These are phyloP conservation scores for Exserohilum turcica DNA, from an alignment of 2,329 filamentous ascomycete genomes.

Conservation along the genomic window DNA sequence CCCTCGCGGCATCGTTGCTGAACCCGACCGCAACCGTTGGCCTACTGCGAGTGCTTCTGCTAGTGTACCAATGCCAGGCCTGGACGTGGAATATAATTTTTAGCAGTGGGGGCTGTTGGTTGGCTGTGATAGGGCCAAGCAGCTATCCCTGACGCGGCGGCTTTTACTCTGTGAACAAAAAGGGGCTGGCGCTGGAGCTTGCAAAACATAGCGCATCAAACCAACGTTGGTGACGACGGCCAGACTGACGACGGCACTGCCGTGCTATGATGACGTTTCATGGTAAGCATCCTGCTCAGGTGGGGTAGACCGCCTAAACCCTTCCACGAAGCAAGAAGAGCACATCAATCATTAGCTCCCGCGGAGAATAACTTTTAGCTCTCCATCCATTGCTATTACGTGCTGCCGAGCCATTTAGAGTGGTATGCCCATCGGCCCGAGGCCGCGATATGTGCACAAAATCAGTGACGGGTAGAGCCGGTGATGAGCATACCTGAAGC, in stretches of 20 bases:
- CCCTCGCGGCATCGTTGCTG: slow-evolving; percentile 4
- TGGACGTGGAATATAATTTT: neutral
- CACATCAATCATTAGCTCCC: slow-evolving; percentile 10
- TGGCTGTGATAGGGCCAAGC: neutral
- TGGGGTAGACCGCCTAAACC: slow-evolving; percentile 25
- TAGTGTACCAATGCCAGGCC: slow-evolving; percentile 22
- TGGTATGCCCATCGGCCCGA: neutral
- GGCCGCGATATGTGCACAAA: slow-evolving; percentile 1
- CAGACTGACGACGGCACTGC: slow-evolving; percentile 23
- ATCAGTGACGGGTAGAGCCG: slow-evolving; percentile 8
- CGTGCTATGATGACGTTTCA: slow-evolving; percentile 24
- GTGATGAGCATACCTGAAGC: slow-evolving; percentile 3
- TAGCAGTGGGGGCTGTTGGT: neutral
- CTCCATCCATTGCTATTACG: neutral
- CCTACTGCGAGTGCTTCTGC: slow-evolving; percentile 19
- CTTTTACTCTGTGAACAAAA: slow-evolving; percentile 4
- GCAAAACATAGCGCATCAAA: neutral
- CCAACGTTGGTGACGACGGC: slow-evolving; percentile 2
- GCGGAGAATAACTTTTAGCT: slow-evolving; percentile 5
- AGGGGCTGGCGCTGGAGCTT: slow-evolving; percentile 2
- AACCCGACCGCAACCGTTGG: slow-evolving; percentile 21
- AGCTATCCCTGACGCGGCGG: neutral
- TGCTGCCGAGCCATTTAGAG: neutral
- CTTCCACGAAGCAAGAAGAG: slow-evolving; percentile 13
- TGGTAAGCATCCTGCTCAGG: slow-evolving; percentile 24